phyloP scores from a whole-genome alignment of 108 stramenopile genomes.

The Pelagomonas calceolata region DNA sequence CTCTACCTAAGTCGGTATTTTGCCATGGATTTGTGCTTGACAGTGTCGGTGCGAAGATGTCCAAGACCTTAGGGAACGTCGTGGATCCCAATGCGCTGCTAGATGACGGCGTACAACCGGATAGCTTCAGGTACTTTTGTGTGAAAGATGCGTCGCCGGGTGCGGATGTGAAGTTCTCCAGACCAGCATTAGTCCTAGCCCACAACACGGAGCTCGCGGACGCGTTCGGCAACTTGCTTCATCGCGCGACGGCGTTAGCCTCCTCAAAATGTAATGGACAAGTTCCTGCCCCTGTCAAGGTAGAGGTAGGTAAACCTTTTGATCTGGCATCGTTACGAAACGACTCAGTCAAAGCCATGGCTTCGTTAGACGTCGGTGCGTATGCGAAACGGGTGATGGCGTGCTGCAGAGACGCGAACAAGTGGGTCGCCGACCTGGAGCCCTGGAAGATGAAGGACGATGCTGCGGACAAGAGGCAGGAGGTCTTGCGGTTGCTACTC shows the following conservation, averaged over 20 bases:
- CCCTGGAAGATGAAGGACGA: conserved; percentile 95
- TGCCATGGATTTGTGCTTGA: conserved; percentile 96
- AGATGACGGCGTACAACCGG: conserved; percentile 41
- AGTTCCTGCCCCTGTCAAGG: conserved; percentile 47
- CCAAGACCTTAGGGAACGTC: conserved; percentile 91
- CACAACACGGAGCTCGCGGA: conserved; percentile 93
- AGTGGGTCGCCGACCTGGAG: conserved; percentile 80
- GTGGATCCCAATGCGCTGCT: conserved; percentile 91
- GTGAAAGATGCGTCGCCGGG: conserved; percentile 86
- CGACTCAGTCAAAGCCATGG: conserved; percentile 52
- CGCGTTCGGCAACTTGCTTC: conserved; percentile 87
- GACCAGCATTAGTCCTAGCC: conserved; percentile 66
- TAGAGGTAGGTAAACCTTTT: conserved; percentile 14
- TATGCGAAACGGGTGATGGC: conserved; percentile 61
- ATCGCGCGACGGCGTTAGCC: conserved; percentile 82
- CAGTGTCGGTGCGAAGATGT: conserved; percentile 95
- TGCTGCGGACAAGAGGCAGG: conserved; percentile 51
- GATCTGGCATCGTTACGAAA: conserved; percentile 20
- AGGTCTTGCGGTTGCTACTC: conserved; percentile 71
- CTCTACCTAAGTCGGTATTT: conserved; percentile 81
- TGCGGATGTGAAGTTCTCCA: conserved; percentile 73
- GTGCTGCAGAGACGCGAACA: conserved; percentile 75
- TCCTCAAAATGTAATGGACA: conserved; percentile 71
- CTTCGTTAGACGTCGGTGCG: conserved; percentile 56
- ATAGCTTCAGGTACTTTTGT: conserved; percentile 86